Base-by-base conservation (phyloP, 306 rosid species). In the Luffa aegyptiaca region DNA sequence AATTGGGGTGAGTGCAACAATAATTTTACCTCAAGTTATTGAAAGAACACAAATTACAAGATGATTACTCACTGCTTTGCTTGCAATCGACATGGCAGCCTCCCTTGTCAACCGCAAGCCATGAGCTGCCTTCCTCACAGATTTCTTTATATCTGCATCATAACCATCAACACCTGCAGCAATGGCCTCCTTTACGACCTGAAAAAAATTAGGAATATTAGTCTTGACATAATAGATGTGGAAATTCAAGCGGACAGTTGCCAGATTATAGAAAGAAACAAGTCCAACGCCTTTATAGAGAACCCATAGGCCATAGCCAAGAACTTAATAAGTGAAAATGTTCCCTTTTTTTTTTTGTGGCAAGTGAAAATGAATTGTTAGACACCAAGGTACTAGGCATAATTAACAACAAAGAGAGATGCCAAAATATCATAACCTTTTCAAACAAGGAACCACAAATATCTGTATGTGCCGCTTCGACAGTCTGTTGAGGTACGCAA, bases 381-480 rank as follows among this genome's bases (percentile, higher is more conserved):
- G 36, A 77, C 17, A 58, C 41, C 37, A 18, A 57, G 53, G 37
- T 17, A 33, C 26, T 33, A 16, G 41, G 16, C 62, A 51, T 31
- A 73, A 49, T 73, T 51, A 55, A 49, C 26, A 49, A 16, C 39
- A 45, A 44, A 71, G 39, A 46, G 48, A 69, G 80, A 82, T 48
- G 79, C 36, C 76, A 77, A 80, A 63, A 55, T 35, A 66, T 58
- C 46, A 53, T 79, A 79, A 93, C 99, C 97, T 91, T 93, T 80
- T 91, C 97, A 91, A 95, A 95, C 89, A 95, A 84, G 87, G 90
- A 86, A 82, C 99, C 99, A 89, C 99, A 95, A 70, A 95, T 95
- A 83, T 91, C 99, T 62, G 92, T 81, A 80, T 95, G 99, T 57
- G 96, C 98, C 31, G 97, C 93, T 85, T 95, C 98, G 79, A 95